Evolutionary conservation across 805 yeast genomes (phyloP), one percentile per base, ranked within the genome.

Genomic region (Kuraishia molischiana): DNA sequence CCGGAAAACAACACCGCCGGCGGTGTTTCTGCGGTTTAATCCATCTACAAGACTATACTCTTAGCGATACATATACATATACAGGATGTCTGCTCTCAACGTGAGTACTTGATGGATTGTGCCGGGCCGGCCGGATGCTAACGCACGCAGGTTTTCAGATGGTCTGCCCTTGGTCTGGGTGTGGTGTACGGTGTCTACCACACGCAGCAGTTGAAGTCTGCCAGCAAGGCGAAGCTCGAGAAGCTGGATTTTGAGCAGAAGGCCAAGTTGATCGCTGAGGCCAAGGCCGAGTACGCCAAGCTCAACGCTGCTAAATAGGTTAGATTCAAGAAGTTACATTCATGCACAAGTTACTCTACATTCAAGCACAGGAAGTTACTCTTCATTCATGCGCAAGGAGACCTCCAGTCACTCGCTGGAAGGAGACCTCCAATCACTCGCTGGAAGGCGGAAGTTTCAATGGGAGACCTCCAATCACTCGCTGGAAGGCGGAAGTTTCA

Each of bases 91-190:
- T 38, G 63, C 74, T 38, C 57, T 66, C 39, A 72, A 72, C 61
- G 77, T 64, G 50, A 36, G 67, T 61, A 5, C 20, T 31, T 6
- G 3, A 13, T 19, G 28, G 31, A 28, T 19, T 15, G n/a, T 22
- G 2, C 14, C 4, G 19, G 5, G 4, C 13, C 19, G 14, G 10
- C 24, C 11, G 6, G 10, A 19, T 28, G 11, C 19, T 5, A 8
- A 19, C 14, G 26, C 19, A 4, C n/a, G 26, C 43, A 83, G 82
- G 87, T 89, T 56, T 75, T 89, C 58, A 85, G 97, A 79, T 90
- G 92, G 79, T 69, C 95, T 49, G 81, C 94, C 39, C 74, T 90
- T 49, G 90, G 84, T 38, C 76, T 85, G 50, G 98, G 98, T 62
- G 68, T 89, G 41, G 71, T 76, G 44, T 85, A 85, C 66, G 98